Base-by-base conservation (phyloP, 441 rosid species). In the Viola pubescens region DNA sequence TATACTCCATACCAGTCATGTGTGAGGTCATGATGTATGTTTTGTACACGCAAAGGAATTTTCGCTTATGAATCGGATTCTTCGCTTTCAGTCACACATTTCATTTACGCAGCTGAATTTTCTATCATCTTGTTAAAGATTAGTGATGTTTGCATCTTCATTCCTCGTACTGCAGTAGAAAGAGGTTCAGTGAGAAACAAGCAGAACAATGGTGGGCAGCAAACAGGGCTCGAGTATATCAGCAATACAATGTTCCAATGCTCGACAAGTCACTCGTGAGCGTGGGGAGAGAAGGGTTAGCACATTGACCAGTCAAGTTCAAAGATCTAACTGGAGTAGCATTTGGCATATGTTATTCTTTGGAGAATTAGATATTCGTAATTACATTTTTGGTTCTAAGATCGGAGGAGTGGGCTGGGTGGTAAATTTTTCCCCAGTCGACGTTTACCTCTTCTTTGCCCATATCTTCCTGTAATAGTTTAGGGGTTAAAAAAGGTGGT, bases 201-300 rank as follows among this genome's bases (percentile, higher is more conserved):
- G 97, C 95, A 5, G 98, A 91, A 66, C 82, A 82, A 63, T 85
- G 95, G 97, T 89, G 95, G 98, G 85, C 94, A 56, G 90, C 81
- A 66, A 89, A 92, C 80, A 81, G 94, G 56, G 86, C 81, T 54
- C 77, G 97, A 73, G 91, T 92, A 41, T 86, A 89, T 7, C 84
- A 87, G 71, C 87, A 74, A 48, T 87, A 89, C 84, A 89, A 87
- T 47, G 96, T 87, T 41, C 83, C 86, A 51, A 72, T 65, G 77
- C 72, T 77, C 10, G 94, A 87, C 70, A 89, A 81, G 74, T 79
- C 86, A 14, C 79, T 74, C 56, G 66, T 76, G 5, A 82, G 90
- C 7, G 63, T 73, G 7, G 91, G 80, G 48, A 78, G 87, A 54
- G 87, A 81, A 70, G 94, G 78, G 69, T 46, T 84, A 68, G 79